Conservation (phyloP, 306 rosid species). For the Styphnolobium japonicum region DNA sequence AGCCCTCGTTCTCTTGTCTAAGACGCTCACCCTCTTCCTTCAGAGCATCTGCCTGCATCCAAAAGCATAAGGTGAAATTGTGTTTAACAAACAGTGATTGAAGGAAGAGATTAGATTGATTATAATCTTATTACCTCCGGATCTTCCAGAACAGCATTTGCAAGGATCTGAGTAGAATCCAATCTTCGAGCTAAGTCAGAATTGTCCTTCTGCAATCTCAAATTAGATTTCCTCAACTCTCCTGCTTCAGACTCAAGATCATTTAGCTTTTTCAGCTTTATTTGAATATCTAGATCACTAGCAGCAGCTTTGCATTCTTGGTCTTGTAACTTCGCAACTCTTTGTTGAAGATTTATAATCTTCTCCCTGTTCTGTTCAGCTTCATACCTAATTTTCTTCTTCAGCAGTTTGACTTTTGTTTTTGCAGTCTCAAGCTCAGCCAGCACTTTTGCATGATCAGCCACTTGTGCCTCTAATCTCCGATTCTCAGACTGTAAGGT, state of each 20-base stretch:
- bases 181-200: conserved; percentile 64
- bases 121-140: conserved; percentile 49
- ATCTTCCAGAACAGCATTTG: conserved; percentile 69
- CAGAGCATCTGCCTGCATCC: conserved; percentile 51
- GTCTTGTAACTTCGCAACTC: conserved; percentile 64
- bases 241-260: conserved; percentile 60
- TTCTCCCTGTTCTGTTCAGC: conserved; percentile 74
- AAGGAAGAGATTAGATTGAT: neutral
- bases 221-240: conserved; percentile 51
- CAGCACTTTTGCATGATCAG: conserved; percentile 47
- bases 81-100: neutral
- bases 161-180: conserved; percentile 80
- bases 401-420: conserved; percentile 57
- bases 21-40: conserved; percentile 50
- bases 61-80: neutral
- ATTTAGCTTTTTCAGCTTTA: conserved; percentile 45
- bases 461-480: conserved; percentile 52
- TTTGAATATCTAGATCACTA: conserved; percentile 32
- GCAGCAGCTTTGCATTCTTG: conserved; percentile 44
- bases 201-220: conserved; percentile 57
- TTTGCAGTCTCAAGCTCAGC: conserved; percentile 73
- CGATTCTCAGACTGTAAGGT: conserved; percentile 67
- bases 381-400: conserved; percentile 70
- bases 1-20: conserved; percentile 42
- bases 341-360: conserved; percentile 57